Percentiles rank a stretch among this genome's conserved stretches.
These are phyloP conservation scores for Rhynchosporium graminicola DNA, from an alignment of 2,329 filamentous ascomycete genomes.

Conservation along the genomic window DNA sequence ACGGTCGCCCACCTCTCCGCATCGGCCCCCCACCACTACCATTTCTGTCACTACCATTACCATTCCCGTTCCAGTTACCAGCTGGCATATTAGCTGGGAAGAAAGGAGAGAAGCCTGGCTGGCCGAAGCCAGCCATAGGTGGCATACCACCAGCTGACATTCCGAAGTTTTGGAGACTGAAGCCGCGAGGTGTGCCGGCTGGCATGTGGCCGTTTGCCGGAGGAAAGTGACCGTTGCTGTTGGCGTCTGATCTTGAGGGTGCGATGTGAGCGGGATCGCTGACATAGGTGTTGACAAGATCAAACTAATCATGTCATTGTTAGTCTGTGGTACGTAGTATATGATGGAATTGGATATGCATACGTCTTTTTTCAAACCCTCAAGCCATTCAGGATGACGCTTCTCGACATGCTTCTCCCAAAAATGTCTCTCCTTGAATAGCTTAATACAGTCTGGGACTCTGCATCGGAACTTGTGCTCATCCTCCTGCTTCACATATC, in stretches of 20 bases:
- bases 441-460: constrained; percentile 90
- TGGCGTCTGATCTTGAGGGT: constrained; percentile 88
- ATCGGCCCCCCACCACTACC: constrained; percentile 65
- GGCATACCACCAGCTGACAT: constrained; percentile 53
- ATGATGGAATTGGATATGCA: constrained; percentile 43
- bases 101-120: constrained; percentile 53
- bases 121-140: constrained; percentile 59
- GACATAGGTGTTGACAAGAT: constrained; percentile 91
- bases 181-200: constrained; percentile 85
- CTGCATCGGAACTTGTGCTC: constrained; percentile 97
- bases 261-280: constrained; percentile 93
- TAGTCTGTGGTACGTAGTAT: constrained; percentile 40
- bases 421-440: constrained; percentile 96
- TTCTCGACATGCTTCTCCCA: constrained; percentile 99
- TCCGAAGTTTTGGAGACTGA: constrained; percentile 76
- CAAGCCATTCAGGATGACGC: constrained; percentile 85
- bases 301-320: constrained; percentile 57
- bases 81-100: constrained; percentile 51
- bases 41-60: constrained; percentile 18
- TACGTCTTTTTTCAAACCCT: constrained; percentile 80
- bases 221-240: constrained; percentile 94
- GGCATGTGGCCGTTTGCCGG: constrained; percentile 73
- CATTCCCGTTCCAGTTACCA: constrained; percentile 53
- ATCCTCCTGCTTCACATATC: constrained; percentile 95
- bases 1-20: constrained; percentile 65